Conservation (phyloP, 164 flowering plant species). For the Piper longum region DNA sequence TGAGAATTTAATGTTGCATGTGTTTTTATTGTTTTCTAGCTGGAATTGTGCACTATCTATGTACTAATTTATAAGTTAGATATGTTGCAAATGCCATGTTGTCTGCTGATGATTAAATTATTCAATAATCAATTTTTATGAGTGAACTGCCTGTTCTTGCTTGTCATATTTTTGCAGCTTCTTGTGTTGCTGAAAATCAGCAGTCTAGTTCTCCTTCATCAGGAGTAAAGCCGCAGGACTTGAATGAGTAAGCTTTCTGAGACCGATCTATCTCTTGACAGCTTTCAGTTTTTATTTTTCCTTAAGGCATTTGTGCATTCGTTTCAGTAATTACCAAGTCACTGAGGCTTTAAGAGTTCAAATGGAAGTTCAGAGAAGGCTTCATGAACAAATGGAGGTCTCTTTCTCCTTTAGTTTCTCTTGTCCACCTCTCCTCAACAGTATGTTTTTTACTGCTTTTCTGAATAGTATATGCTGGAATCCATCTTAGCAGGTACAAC, state of each 20-base stretch:
- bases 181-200: constrained; percentile 58
- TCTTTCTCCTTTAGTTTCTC: constrained; percentile 7
- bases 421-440: neutral
- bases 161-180: constrained; percentile 23
- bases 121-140: neutral
- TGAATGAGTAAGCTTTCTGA: constrained; percentile 50
- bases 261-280: neutral
- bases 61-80: too few species aligned
- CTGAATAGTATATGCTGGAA: neutral
- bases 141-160: neutral
- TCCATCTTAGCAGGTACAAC: constrained; percentile 52
- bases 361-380: constrained; percentile 90
- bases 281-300: neutral
- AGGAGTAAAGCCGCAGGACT: constrained; percentile 53
- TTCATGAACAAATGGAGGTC: constrained; percentile 94
- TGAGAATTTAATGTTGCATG: too few species aligned
- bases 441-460: neutral
- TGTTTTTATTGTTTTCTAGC: too few species aligned
- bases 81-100: too few species aligned
- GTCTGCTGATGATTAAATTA: too few species aligned
- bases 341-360: constrained; percentile 91
- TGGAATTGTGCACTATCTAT: too few species aligned
- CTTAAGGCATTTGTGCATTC: constrained; percentile 2
- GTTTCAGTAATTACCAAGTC: constrained; percentile 62
- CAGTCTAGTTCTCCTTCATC: constrained; percentile 53